These are phyloP conservation scores for Alternaria triticimaculans DNA, from an alignment of 2,329 filamentous ascomycete genomes.

Conservation along the genomic window DNA sequence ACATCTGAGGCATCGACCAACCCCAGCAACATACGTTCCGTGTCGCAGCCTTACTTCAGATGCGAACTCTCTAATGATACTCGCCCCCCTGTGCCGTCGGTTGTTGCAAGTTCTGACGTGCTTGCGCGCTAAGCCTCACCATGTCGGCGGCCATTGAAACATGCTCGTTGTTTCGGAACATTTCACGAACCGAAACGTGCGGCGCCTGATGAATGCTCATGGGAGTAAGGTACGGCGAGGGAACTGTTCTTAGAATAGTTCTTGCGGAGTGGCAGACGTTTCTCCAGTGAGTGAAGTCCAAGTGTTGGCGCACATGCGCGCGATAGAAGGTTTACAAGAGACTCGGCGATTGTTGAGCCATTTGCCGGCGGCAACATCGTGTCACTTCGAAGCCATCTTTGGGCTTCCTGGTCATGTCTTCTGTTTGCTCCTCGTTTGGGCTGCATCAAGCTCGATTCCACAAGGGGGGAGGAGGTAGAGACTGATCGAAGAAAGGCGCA, in stretches of 20 bases:
- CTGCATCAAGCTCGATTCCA: not conserved
- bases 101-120: not conserved
- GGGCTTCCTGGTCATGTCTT: not conserved
- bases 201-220: not conserved
- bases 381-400: not conserved
- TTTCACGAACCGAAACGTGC: slow-evolving; percentile 3
- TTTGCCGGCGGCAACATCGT: not conserved
- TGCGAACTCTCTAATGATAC: not conserved
- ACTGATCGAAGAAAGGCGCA: not conserved
- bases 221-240: not conserved
- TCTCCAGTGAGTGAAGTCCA: not conserved
- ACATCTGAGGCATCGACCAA: not conserved
- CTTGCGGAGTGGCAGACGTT: not conserved
- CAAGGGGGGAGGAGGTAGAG: not conserved
- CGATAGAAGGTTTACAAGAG: not conserved
- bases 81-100: slow-evolving; percentile 3
- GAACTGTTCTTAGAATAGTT: slow-evolving; percentile 3
- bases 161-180: slow-evolving; percentile 16
- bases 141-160: slow-evolving; percentile 10
- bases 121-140: slow-evolving; percentile 11
- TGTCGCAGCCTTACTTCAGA: slow-evolving; percentile 5
- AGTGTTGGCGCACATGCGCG: not conserved
- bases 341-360: not conserved
- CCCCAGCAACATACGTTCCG: not conserved
- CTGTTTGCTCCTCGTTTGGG: not conserved